Evolutionary conservation across 78 protist species (phyloP).

Genomic region (Acrasis kona): DNA sequence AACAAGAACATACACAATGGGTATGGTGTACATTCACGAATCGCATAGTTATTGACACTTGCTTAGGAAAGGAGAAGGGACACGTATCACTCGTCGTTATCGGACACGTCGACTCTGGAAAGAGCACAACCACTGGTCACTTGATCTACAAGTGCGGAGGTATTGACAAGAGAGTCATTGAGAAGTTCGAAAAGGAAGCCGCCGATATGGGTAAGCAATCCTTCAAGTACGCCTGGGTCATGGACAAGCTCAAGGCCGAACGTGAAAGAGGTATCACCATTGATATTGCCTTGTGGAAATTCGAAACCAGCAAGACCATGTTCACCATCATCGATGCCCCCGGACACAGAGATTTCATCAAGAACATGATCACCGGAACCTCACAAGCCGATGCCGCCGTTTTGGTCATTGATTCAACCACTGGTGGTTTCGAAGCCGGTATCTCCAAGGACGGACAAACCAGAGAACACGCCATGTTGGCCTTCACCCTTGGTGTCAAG

Average conservation of each 20-base stretch:
- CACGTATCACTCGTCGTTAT: conserved; percentile 40
- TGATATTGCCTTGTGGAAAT: conserved; percentile 89
- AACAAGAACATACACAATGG: too few species aligned
- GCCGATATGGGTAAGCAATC: conserved; percentile 32
- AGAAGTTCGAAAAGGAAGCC: conserved; percentile 44
- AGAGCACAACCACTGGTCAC: conserved; percentile 94
- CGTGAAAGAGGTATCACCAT: conserved; percentile 81
- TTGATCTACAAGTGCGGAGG: conserved; percentile 95
- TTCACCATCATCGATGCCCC: conserved; percentile 88
- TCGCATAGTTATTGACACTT: too few species aligned
- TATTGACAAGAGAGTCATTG: conserved; percentile 60
- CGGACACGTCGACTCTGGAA: conserved; percentile 94
- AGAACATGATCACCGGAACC: conserved; percentile 77
- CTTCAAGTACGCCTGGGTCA: conserved; percentile 4
- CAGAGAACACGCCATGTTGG: conserved; percentile 54
- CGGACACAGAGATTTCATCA: conserved; percentile 78
- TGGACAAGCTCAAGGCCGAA: conserved; percentile 93
- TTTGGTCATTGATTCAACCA: background rate
- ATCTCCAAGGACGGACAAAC: conserved; percentile 32
- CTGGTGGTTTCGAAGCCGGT: conserved; percentile 19
- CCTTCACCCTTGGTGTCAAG: conserved; percentile 35
- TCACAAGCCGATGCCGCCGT: conserved; percentile 50
- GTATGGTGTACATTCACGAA: too few species aligned
- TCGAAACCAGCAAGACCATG: conserved; percentile 90
- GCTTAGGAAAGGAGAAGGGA: background rate